phyloP scores from a whole-genome alignment of 2,329 filamentous ascomycete species.

The Beauveria brongniartii region DNA sequence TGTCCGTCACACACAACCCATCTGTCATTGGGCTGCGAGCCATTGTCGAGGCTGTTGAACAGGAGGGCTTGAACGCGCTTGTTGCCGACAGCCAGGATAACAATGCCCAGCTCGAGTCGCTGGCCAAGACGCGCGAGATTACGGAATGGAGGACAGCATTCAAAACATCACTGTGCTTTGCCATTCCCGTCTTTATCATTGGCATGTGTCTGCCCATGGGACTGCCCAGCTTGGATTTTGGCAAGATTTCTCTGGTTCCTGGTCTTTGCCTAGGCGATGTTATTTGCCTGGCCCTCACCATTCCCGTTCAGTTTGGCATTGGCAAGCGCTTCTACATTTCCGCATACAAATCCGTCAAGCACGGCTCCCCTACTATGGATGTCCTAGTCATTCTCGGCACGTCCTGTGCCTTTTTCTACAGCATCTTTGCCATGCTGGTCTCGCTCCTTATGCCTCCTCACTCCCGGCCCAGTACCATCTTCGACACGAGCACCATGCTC shows the following conservation, averaged over 20 bases:
- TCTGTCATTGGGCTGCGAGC: slow-evolving; percentile 67
- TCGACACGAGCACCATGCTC: slow-evolving; percentile 97
- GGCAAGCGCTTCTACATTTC: slow-evolving; percentile 89
- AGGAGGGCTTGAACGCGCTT: slow-evolving; percentile 78
- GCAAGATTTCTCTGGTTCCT: slow-evolving; percentile 53
- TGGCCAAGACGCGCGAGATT: slow-evolving; percentile 94
- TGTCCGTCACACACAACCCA: slow-evolving; percentile 66
- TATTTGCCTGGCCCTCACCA: slow-evolving; percentile 72
- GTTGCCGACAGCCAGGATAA: slow-evolving; percentile 91
- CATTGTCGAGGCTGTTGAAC: slow-evolving; percentile 75
- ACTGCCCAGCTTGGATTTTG: slow-evolving; percentile 68
- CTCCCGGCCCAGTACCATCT: slow-evolving; percentile 75
- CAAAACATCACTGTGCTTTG: slow-evolving; percentile 67
- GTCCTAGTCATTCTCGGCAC: slow-evolving; percentile 91
- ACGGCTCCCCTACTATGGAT: slow-evolving; percentile 93
- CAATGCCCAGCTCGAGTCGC: slow-evolving; percentile 89
- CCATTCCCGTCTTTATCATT: slow-evolving; percentile 82
- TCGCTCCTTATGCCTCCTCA: slow-evolving; percentile 71
- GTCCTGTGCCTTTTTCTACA: slow-evolving; percentile 94
- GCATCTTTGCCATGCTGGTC: slow-evolving; percentile 75
- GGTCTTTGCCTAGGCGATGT: slow-evolving; percentile 87
- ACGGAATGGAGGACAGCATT: slow-evolving; percentile 86
- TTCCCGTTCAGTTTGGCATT: slow-evolving; percentile 94
- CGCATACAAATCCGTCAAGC: slow-evolving; percentile 87
- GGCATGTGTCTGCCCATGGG: slow-evolving; percentile 94